Evolutionary conservation across 257 asterid genomes (phyloP).

Genomic region (Primulina huaijiensis): DNA sequence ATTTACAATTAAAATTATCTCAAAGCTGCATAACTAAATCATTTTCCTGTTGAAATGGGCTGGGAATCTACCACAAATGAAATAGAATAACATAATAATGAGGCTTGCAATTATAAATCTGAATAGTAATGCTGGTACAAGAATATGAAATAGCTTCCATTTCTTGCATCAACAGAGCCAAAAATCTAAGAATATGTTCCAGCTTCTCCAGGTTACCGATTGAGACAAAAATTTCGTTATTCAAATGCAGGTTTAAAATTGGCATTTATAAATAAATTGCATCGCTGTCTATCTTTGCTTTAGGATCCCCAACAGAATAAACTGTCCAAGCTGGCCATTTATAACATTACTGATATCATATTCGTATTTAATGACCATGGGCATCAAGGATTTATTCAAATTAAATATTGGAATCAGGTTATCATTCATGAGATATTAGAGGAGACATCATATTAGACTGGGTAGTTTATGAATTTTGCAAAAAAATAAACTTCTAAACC

Average conservation of each 20-base stretch:
- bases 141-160: background rate
- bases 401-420: background rate
- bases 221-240: background rate
- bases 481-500: background rate
- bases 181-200: background rate
- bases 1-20: background rate
- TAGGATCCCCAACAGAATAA: background rate
- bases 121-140: slow-evolving; percentile 1
- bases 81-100: background rate
- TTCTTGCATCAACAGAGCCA: background rate
- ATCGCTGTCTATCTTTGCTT: background rate
- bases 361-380: background rate
- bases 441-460: background rate
- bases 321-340: background rate
- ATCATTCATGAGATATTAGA: background rate
- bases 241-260: background rate
- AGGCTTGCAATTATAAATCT: background rate
- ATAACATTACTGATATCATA: background rate
- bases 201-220: background rate
- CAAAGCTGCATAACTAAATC: background rate
- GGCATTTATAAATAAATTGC: background rate
- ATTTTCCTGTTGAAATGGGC: background rate
- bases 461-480: background rate
- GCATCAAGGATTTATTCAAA: background rate
- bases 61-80: slow-evolving; percentile 1